Conservation (phyloP, 2,329 filamentous ascomycete species). For the Fusarium nygamai region DNA sequence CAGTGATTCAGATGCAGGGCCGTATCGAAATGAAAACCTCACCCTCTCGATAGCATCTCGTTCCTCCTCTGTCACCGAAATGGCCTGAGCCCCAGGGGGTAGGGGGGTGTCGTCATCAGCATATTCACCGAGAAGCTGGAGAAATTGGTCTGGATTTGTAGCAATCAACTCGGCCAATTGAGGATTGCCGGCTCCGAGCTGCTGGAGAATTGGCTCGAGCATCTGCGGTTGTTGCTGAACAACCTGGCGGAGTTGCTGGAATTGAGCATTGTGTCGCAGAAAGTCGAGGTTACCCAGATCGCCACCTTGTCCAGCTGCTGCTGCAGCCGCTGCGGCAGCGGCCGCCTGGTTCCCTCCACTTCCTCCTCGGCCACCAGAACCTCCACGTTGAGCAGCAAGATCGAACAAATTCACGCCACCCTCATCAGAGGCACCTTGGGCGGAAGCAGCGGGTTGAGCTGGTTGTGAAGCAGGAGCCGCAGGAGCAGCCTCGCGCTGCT, state of each 20-base stretch:
- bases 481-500: slow-evolving; percentile 52
- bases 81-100: slow-evolving; percentile 88
- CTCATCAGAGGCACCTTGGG: slow-evolving; percentile 64
- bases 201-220: slow-evolving; percentile 97
- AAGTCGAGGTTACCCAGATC: slow-evolving; percentile 88
- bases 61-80: slow-evolving; percentile 94
- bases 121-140: slow-evolving; percentile 89
- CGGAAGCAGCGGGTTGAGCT: slow-evolving; percentile 51
- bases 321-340: slow-evolving; percentile 55
- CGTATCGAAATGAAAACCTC: slow-evolving; percentile 45
- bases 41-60: slow-evolving; percentile 96
- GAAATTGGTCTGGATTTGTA: slow-evolving; percentile 91
- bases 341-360: slow-evolving; percentile 54
- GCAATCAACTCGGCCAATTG: slow-evolving; percentile 93
- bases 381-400: slow-evolving; percentile 80
- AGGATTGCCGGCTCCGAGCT: slow-evolving; percentile 94
- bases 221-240: slow-evolving; percentile 98
- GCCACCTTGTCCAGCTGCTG: slow-evolving; percentile 60
- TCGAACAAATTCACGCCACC: slow-evolving; percentile 90
- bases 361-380: slow-evolving; percentile 57
- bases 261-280: slow-evolving; percentile 93
- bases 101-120: slow-evolving; percentile 84
- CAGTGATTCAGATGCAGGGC: slow-evolving; percentile 44
- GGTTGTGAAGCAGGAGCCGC: slow-evolving; percentile 53
- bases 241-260: slow-evolving; percentile 96